These are phyloP conservation scores for Hondaea fermentalgiana DNA, from an alignment of 108 stramenopile species.

Conservation along the genomic window DNA sequence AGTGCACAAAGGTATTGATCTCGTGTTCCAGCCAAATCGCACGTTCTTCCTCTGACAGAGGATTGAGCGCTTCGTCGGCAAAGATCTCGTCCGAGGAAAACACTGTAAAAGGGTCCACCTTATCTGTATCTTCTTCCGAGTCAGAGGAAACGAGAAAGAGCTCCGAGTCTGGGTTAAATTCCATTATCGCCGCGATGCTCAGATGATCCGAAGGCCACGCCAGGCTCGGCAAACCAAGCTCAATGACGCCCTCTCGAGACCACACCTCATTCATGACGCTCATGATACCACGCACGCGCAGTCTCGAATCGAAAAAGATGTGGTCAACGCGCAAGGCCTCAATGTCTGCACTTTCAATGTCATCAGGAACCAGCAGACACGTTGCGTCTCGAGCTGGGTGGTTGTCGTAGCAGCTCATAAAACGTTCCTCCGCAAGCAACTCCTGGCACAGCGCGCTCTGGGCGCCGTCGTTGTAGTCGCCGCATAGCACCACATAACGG, in stretches of 20 bases:
- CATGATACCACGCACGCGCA: background rate
- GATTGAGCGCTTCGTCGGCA: background rate
- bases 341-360: background rate
- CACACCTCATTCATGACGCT: background rate
- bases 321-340: background rate
- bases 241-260: slow-evolving; percentile 5
- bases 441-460: background rate
- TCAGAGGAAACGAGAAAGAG: background rate
- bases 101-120: background rate
- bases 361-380: background rate
- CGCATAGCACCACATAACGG: background rate
- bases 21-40: background rate
- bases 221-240: background rate
- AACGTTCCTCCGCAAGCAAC: background rate
- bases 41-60: background rate
- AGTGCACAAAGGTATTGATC: background rate
- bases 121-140: background rate
- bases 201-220: background rate
- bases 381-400: background rate
- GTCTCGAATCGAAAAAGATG: background rate
- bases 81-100: background rate
- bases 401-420: background rate
- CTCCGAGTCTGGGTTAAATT: background rate
- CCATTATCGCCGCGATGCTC: background rate
- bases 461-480: background rate